Base-by-base conservation (phyloP, 2,329 filamentous ascomycete genomes). In the Nannizziopsis barbatae region DNA sequence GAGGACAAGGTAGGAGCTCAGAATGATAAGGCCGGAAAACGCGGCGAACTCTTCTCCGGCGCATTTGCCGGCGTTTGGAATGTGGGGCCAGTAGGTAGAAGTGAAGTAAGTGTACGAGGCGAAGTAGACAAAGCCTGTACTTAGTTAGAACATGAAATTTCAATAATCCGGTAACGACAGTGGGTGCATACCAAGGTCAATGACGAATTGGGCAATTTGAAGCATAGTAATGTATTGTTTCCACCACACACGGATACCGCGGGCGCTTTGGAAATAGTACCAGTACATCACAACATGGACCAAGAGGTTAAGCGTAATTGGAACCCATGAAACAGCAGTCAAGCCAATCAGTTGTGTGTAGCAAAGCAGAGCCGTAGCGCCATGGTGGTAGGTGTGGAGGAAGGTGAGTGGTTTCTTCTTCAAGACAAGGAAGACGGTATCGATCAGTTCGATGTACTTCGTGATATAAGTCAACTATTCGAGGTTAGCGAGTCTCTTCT, bases 361-460 rank as follows among this genome's bases (percentile, higher is more conserved):
- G 82, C 87, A 94, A 61, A 94, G 84, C 55, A 93, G 80, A 57
- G 87, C 87, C 48, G 87, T 95, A 42, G 87, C 87, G 63, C 88
- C 88, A 68, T 95, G 87, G 75, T 95, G 88, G 72, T 95, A 95
- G 73, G 86, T 92, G 77, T 95, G 88, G 57, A 95, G 83, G 80
- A 95, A 95, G 63, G 88, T 94, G 63, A 94, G 71, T 47, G 87
- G 88, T 80, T 95, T 95, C 81, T 95, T 95, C 81, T 94, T 95
- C 67, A 94, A 76, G 73, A 94, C 88, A 49, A 95, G 75, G 76
- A 95, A 95, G 62, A 87, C 82, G 49, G 88, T 95, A 69, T 95
- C 88, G 58, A 94, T 72, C 55, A 95, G 75, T 68, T 95, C 88
- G 54, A 94, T 77, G 68, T 92, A 95, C 71, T 95, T 95, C 69